Evolutionary conservation across 495 filamentous ascomycete species (phyloP).

Genomic region (Trichocladium uniseriatum): DNA sequence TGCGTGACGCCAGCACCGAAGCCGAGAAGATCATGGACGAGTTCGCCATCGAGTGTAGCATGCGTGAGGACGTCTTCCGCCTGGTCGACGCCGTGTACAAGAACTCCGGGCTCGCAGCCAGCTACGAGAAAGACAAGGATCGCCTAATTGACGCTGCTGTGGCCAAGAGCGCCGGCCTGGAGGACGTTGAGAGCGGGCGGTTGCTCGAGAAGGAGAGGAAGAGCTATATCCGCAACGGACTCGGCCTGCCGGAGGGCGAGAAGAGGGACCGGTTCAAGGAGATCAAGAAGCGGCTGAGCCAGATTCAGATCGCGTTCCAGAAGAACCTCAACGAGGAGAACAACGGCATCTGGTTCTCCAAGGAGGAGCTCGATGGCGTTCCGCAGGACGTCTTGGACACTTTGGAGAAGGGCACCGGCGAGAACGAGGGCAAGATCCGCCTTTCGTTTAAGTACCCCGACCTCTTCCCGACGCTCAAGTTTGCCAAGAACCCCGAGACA

Average conservation of each 20-base stretch:
- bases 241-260: conserved; percentile 44
- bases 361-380: conserved; percentile 49
- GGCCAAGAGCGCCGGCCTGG: conserved; percentile 24
- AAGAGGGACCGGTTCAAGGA: conserved; percentile 54
- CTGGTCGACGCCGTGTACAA: conserved; percentile 47
- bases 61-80: conserved; percentile 54
- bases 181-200: conserved; percentile 41
- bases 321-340: conserved; percentile 57
- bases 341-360: conserved; percentile 50
- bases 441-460: conserved; percentile 57
- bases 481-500: conserved; percentile 45
- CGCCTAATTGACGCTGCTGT: conserved; percentile 22
- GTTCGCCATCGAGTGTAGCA: conserved; percentile 48
- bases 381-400: conserved; percentile 46
- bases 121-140: conserved; percentile 29
- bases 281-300: conserved; percentile 53
- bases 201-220: conserved; percentile 51
- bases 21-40: conserved; percentile 53
- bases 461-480: conserved; percentile 51
- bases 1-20: conserved; percentile 55
- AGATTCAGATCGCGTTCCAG: conserved; percentile 47
- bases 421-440: conserved; percentile 52
- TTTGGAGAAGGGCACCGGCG: conserved; percentile 62
- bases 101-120: conserved; percentile 33
- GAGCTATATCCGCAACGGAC: conserved; percentile 47